Percentiles rank a stretch among this genome's conserved stretches.
phyloP scores from a whole-genome alignment of 352 stramenopile species.

The Globisporangium orthogonon region DNA sequence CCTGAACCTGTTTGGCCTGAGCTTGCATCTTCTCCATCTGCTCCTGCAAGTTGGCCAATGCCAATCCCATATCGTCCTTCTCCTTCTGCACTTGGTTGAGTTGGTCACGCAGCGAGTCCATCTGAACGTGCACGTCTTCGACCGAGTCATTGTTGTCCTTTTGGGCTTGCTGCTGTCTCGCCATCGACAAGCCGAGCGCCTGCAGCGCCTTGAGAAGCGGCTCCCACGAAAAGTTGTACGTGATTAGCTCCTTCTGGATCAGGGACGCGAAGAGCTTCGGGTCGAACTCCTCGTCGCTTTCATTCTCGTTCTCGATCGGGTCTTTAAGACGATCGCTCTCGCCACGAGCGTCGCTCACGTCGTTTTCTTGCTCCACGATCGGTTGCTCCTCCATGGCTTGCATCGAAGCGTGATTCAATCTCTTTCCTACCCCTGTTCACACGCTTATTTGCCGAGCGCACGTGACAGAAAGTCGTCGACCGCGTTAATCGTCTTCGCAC shows the following conservation, averaged over 20 bases:
- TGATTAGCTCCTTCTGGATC: conserved; percentile 60
- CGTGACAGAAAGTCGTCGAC: too few relatives aligned
- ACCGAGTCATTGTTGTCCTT: conserved; percentile 36
- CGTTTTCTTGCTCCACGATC: conserved; percentile 14
- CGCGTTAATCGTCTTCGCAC: too few relatives aligned
- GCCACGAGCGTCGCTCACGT: conserved; percentile 1
- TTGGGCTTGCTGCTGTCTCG: conserved; percentile 42
- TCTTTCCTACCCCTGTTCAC: too few relatives aligned
- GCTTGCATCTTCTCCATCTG: conserved; percentile 39
- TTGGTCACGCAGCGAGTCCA: conserved; percentile 34
- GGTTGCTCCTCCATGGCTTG: conserved; percentile 12
- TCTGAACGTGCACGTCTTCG: conserved; percentile 47
- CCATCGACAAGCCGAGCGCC: conserved; percentile 43
- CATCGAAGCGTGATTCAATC: too few relatives aligned
- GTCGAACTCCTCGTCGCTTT: conserved; percentile 25
- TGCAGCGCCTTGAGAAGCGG: conserved; percentile 61
- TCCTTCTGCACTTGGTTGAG: conserved; percentile 36
- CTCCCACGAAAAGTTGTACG: conserved; percentile 70
- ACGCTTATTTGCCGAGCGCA: too few relatives aligned
- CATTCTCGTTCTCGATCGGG: conserved; percentile 2
- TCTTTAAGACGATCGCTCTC: conserved; percentile 2
- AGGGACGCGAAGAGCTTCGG: conserved; percentile 45
- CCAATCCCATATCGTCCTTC: conserved; percentile 42
- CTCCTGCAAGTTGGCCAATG: conserved; percentile 40
- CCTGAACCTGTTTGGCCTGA: conserved; percentile 27